These are phyloP conservation scores for Setaria viridis DNA, from an alignment of 202 grass and related monocot species.

Conservation along the genomic window DNA sequence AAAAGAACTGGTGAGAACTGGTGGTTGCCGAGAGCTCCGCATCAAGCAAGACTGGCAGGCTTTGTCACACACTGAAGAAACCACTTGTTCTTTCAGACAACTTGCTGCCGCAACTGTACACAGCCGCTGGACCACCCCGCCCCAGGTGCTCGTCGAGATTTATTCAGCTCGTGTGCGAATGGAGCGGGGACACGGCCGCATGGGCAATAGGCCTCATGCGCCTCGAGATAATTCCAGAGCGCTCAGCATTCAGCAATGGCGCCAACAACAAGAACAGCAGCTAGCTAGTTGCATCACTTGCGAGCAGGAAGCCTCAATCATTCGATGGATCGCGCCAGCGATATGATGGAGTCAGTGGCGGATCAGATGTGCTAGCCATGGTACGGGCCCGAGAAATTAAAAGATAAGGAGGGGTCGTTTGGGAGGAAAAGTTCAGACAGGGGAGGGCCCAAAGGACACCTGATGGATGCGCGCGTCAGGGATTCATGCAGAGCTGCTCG, in stretches of 20 bases:
- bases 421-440: background rate
- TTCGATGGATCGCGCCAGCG: background rate
- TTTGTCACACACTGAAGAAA: background rate
- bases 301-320: background rate
- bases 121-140: conserved; percentile 17
- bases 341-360: too few species aligned
- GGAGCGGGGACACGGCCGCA: conserved; percentile 19
- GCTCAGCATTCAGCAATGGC: too few species aligned
- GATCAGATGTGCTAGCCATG: background rate
- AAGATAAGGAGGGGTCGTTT: background rate
- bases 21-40: conserved; percentile 34
- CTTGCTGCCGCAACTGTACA: conserved; percentile 25
- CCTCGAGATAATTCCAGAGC: background rate
- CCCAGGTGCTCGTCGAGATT: background rate
- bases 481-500: too few species aligned
- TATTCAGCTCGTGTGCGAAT: conserved; percentile 18
- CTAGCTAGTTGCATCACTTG: background rate
- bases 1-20: background rate
- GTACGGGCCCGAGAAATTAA: background rate
- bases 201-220: conserved; percentile 37
- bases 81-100: background rate
- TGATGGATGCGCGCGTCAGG: background rate
- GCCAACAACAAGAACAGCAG: background rate
- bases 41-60: conserved; percentile 31
- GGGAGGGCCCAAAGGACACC: background rate